Evolutionary conservation across 2,329 filamentous ascomycete species (phyloP), one percentile per base, ranked within the genome.

Genomic region (Trichoderma endophyticum): DNA sequence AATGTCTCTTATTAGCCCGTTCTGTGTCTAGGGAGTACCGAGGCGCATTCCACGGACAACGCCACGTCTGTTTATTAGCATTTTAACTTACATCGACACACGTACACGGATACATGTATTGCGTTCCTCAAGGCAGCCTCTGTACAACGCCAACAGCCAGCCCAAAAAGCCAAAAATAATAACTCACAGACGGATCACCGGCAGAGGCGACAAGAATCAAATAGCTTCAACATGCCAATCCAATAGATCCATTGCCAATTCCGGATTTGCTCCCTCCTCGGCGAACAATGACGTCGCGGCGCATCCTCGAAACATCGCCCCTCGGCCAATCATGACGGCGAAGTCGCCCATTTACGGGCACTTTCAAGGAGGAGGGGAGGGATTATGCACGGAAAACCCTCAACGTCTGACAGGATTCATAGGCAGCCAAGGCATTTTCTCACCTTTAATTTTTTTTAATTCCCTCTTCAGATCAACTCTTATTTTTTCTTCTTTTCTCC

Each of bases 201-300:
- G 43, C 43, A 21, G 43, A 51, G 43, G 43, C 43, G 43, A 51
- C 57, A 63, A 63, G 60, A 48, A 30, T n/a, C 8, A 48, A 26
- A 32, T 57, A 57, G 54, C 26, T 11, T 57, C 12, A 21, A 48
- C 43, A 30, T 11, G 43, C n/a, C 24, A 24, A 51, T 54, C 62
- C 43, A 36, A 12, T n/a, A 3, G 24, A 56, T 6, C 63, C n/a
- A 66, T n/a, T 34, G 26, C 62, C 28, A 21, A 1, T 66, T 57
- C 48, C 63, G 48, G 63, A 21, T 11, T 6, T 36, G 12, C 26
- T 15, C 28, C 54, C 8, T 15, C 24, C 21, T 28, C 62, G 43
- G 62, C 43, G 62, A n/a, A 57, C 18, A 15, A 66, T 66, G 63
- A 66, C 63, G 63, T 66, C 32, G 48, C 14, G 63, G 63, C 63